Evolutionary conservation across 208 protist species (phyloP), one percentile per base, ranked within the genome.

Genomic region (Angomonas ambiguus): DNA sequence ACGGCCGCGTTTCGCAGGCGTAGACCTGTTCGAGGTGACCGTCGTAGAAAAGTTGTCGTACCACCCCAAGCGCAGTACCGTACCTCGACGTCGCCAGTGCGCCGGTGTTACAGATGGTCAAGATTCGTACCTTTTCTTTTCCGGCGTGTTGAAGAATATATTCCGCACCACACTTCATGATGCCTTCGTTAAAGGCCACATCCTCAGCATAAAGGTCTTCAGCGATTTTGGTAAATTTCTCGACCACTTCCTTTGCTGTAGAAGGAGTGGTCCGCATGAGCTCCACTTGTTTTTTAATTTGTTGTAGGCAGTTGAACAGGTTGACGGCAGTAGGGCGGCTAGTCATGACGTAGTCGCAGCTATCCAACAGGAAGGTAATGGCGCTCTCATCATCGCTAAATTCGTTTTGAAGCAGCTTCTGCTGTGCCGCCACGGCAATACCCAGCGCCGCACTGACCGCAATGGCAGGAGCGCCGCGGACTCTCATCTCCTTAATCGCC

Each of bases 91-190:
- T 97, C 0, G 95, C 96, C 13, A 98, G 79, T 16, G 94, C 93
- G 8, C 94, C 96, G 4, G 95, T 97, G 77, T 98, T 98, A 86
- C 96, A 98, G 62, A 98, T 95, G n/a, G 94, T 98, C 20, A 97
- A 78, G 16, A 98, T 58, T 33, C 65, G 48, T 11, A 95, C 84
- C 77, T 67, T 77, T 3, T 62, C 25, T 10, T 48, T 34, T 11
- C 31, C 60, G 16, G 79, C 78, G 32, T 67, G 71, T 5, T 59
- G 65, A 51, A 94, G 59, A 58, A 98, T 96, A 74, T 93, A 72
- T 22, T 74, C 72, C 13, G 80, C 78, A 38, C 96, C 96, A 59
- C 87, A 76, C 68, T 87, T 80, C 82, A 93, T 93, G 70, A 98
- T 98, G 35, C 79, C 80, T 69, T 90, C 83, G 80, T 98, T 98